These are phyloP conservation scores for Erodium moschatum DNA, from an alignment of 441 rosid species.

Conservation along the genomic window DNA sequence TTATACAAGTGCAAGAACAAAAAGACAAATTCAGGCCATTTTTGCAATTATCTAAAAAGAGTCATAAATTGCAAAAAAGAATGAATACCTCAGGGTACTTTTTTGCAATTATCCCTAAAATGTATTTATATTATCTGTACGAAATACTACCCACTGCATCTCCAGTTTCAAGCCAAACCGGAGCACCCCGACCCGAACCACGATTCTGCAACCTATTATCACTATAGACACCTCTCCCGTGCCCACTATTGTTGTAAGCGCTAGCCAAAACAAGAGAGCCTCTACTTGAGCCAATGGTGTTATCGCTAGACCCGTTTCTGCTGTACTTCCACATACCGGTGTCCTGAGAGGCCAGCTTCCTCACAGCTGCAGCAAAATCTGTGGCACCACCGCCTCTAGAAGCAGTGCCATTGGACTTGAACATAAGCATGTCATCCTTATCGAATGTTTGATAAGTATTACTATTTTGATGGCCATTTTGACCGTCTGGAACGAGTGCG, in stretches of 20 bases:
- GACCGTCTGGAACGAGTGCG: slow-evolving; percentile 55
- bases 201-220: slow-evolving; percentile 53
- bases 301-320: slow-evolving; percentile 59
- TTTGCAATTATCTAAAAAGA: too few species aligned
- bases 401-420: slow-evolving; percentile 49
- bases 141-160: slow-evolving; percentile 85
- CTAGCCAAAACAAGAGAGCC: slow-evolving; percentile 50
- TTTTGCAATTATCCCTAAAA: too few species aligned
- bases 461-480: slow-evolving; percentile 41
- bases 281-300: slow-evolving; percentile 74
- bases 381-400: slow-evolving; percentile 37
- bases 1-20: too few species aligned
- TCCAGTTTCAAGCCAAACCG: slow-evolving; percentile 94
- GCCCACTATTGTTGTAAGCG: slow-evolving; percentile 45
- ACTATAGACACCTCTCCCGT: slow-evolving; percentile 52
- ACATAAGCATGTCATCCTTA: slow-evolving; percentile 58
- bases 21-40: too few species aligned
- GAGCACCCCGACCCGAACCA: slow-evolving; percentile 58
- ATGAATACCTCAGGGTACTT: too few species aligned
- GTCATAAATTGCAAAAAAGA: too few species aligned
- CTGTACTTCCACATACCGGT: slow-evolving; percentile 78
- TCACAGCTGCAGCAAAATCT: slow-evolving; percentile 84
- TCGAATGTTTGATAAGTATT: slow-evolving; percentile 50
- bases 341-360: slow-evolving; percentile 76
- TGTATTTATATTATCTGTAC: background rate